phyloP scores from a whole-genome alignment of 345 rosid species.

The Adansonia digitata region DNA sequence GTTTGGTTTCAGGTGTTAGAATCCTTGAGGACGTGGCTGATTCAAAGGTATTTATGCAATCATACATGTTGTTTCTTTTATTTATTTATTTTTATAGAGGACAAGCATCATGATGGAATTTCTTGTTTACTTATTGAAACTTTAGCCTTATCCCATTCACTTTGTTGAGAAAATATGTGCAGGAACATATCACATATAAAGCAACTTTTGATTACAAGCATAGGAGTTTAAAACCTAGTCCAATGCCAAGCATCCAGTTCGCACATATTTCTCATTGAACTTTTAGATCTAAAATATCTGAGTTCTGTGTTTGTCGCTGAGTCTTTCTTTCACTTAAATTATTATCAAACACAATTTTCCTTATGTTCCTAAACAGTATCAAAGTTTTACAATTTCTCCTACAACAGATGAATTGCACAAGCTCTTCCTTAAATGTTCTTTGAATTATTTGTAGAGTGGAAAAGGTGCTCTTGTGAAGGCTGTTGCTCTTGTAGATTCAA shows the following conservation, averaged over 20 bases:
- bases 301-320: neutral
- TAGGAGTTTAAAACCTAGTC: neutral
- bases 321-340: neutral
- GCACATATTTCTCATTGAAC: neutral
- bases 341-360: neutral
- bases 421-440: neutral
- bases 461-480: constrained; percentile 86
- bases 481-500: constrained; percentile 81
- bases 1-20: constrained; percentile 70
- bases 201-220: neutral
- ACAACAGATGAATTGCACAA: neutral
- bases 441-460: constrained; percentile 39
- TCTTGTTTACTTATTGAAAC: neutral
- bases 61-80: neutral
- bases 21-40: constrained; percentile 84
- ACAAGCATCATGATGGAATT: neutral
- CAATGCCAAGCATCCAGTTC: neutral
- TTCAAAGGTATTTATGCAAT: constrained; percentile 53
- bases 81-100: neutral
- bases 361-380: neutral
- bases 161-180: neutral
- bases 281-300: neutral
- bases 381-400: neutral
- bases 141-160: neutral
- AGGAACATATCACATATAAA: too few species aligned